Conservation (phyloP, 2,329 filamentous ascomycete species). For the Drechmeria coniospora region DNA sequence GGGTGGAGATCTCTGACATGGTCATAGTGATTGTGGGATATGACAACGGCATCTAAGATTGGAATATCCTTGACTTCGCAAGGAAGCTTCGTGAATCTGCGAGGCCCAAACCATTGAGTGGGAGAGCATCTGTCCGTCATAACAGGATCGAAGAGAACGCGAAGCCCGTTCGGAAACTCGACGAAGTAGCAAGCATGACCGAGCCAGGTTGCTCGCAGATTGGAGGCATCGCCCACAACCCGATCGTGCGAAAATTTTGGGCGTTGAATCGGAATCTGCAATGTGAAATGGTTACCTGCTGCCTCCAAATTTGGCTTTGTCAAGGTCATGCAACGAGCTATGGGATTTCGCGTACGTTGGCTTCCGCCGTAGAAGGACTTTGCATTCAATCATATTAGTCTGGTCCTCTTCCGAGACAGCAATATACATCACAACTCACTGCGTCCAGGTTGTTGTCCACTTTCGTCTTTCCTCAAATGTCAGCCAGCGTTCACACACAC, state of each 20-base stretch:
- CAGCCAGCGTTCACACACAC: background rate
- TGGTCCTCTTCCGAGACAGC: background rate
- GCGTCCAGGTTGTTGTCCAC: constrained; percentile 1
- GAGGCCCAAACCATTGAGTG: constrained; percentile 47
- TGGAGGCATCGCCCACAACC: background rate
- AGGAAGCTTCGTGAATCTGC: constrained; percentile 57
- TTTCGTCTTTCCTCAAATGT: background rate
- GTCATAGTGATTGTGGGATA: constrained; percentile 78
- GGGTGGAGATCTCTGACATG: constrained; percentile 28
- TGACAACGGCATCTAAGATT: constrained; percentile 52
- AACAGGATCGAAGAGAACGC: constrained; percentile 76
- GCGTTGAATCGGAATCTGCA: background rate
- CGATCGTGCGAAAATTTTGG: background rate
- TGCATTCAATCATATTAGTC: background rate
- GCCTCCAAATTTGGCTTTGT: too few species aligned
- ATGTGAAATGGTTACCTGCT: too few species aligned
- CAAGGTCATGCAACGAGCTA: too few species aligned
- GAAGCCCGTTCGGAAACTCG: constrained; percentile 65
- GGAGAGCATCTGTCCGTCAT: constrained; percentile 72
- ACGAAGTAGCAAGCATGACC: constrained; percentile 80
- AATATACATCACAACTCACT: background rate
- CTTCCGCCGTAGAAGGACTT: background rate
- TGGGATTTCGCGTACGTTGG: background rate
- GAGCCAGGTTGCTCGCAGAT: constrained; percentile 55
- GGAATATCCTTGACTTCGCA: constrained; percentile 62